Evolutionary conservation across 1,284 basidiomycete genomes (phyloP).

Genomic region (Marasmius tenuissimus): DNA sequence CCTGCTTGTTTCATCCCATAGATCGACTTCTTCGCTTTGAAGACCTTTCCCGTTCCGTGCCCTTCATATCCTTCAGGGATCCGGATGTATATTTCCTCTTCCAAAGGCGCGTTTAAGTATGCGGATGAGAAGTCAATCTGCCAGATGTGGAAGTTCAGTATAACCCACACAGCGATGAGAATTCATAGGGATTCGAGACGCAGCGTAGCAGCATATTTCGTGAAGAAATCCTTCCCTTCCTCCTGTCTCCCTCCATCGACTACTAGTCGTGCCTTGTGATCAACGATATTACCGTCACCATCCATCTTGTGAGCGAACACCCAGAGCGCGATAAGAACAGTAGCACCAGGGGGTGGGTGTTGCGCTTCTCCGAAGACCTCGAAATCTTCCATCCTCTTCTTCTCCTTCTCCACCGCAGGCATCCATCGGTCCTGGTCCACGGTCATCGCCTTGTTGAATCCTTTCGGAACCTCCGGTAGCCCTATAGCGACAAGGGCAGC

Average conservation of each 20-base stretch:
- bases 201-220: background rate
- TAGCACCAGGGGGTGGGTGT: background rate
- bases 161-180: background rate
- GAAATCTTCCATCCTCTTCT: slow-evolving; percentile 6
- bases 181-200: background rate
- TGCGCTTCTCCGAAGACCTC: slow-evolving; percentile 10
- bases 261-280: background rate
- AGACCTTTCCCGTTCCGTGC: slow-evolving; percentile 12
- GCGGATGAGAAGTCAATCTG: slow-evolving; percentile 2
- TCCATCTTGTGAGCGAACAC: slow-evolving; percentile 6
- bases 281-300: slow-evolving; percentile 1
- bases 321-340: background rate
- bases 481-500: background rate
- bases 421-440: slow-evolving; percentile 15
- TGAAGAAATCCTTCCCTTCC: background rate
- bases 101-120: slow-evolving; percentile 17
- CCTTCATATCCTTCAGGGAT: slow-evolving; percentile 17
- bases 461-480: slow-evolving; percentile 8
- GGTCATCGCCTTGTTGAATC: slow-evolving; percentile 17
- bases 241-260: background rate
- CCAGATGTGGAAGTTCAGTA: background rate
- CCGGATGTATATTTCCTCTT: slow-evolving; percentile 25
- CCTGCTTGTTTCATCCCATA: slow-evolving; percentile 29
- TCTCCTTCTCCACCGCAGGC: slow-evolving; percentile 18
- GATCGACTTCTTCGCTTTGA: slow-evolving; percentile 17